Conservation (phyloP, 441 rosid genomes). For the Eutrema salsugineum region DNA sequence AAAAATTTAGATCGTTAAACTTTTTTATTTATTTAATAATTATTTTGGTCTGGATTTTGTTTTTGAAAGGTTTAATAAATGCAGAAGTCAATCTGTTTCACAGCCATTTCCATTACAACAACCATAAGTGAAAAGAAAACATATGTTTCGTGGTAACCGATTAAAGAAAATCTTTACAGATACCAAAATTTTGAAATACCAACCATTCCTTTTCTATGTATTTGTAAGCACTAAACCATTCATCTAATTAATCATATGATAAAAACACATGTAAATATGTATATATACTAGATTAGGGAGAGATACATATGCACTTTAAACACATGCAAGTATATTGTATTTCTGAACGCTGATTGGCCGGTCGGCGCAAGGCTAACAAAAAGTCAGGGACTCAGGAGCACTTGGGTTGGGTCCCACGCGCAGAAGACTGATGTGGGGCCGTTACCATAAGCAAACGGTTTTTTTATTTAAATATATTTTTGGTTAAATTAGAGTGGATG, state of each 20-base stretch:
- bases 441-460: background rate
- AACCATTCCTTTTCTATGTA: background rate
- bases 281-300: background rate
- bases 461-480: background rate
- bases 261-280: background rate
- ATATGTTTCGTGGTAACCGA: background rate
- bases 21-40: too few species aligned
- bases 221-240: background rate
- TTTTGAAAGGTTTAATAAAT: too few species aligned
- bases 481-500: conserved; percentile 3
- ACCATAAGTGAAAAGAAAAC: background rate
- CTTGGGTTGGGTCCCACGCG: conserved; percentile 18
- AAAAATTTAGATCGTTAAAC: background rate
- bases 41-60: too few species aligned
- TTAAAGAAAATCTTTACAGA: background rate
- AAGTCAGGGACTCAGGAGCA: conserved; percentile 17
- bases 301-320: background rate
- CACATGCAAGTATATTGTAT: conserved; percentile 9
- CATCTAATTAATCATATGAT: conserved; percentile 12
- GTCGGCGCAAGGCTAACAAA: conserved; percentile 35
- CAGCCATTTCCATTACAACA: background rate
- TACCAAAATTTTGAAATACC: background rate
- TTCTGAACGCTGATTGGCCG: conserved; percentile 27
- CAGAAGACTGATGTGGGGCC: conserved; percentile 11
- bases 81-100: background rate